Conservation (phyloP, 768 basidiomycete species). For the Termitomyces sp. region DNA sequence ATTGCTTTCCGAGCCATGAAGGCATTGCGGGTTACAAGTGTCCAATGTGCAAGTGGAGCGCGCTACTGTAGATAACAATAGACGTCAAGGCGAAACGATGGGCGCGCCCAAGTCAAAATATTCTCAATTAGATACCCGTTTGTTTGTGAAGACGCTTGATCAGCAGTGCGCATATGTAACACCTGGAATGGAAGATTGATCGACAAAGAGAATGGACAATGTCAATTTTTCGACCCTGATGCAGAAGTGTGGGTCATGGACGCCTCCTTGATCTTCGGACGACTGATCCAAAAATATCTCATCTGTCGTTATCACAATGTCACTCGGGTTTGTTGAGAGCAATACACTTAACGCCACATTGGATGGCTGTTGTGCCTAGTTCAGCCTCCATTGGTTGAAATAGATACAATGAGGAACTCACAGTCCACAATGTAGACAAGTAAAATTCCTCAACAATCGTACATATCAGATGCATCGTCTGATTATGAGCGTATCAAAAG, state of each 20-base stretch:
- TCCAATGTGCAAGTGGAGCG: background rate
- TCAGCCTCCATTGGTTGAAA: background rate
- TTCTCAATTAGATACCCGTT: background rate
- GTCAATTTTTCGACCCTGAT: background rate
- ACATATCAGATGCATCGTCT: background rate
- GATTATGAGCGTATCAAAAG: background rate
- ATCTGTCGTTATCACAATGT: background rate
- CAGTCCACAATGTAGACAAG: background rate
- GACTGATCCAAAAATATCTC: background rate
- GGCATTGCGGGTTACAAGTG: background rate
- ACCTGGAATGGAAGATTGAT: conserved; percentile 1
- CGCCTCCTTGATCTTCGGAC: background rate
- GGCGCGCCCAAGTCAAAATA: background rate
- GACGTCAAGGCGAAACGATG: background rate
- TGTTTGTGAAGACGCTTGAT: background rate
- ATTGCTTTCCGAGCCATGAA: conserved; percentile 5
- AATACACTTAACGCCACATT: background rate
- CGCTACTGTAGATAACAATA: background rate
- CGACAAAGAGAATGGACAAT: background rate
- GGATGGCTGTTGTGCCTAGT: background rate
- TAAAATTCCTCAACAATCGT: background rate
- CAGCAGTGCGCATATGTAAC: background rate
- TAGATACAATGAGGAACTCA: background rate
- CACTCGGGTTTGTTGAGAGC: background rate
- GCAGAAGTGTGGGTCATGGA: background rate